Conservation (phyloP, 1,139 yeast species). For the Geotrichum candidum region DNA sequence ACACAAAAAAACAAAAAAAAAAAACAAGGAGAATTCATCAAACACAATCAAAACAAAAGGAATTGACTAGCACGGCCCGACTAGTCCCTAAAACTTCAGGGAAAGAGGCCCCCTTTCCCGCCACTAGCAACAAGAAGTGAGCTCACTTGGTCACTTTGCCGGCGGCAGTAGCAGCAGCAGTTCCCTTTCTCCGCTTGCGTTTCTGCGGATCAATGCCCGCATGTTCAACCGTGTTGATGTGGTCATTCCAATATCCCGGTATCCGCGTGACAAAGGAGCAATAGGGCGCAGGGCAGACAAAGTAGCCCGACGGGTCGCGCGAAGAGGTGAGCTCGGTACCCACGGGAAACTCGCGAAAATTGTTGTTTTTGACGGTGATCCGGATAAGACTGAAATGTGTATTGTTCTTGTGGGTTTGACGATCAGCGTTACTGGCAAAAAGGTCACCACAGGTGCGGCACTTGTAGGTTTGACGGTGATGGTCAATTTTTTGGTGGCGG, state of each 20-base stretch:
- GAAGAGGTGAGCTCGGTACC: slow-evolving; percentile 23
- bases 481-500: slow-evolving; percentile 25
- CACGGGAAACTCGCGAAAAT: slow-evolving; percentile 24
- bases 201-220: slow-evolving; percentile 29
- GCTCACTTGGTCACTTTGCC: not conserved
- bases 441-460: slow-evolving; percentile 30
- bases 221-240: slow-evolving; percentile 28
- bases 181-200: slow-evolving; percentile 10
- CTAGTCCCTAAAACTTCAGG: not conserved
- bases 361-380: slow-evolving; percentile 20
- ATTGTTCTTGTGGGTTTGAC: slow-evolving; percentile 31
- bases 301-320: slow-evolving; percentile 26
- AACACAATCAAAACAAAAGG: not conserved
- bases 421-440: slow-evolving; percentile 27
- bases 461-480: slow-evolving; percentile 25
- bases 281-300: slow-evolving; percentile 26
- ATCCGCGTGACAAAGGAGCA: slow-evolving; percentile 29
- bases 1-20: not conserved
- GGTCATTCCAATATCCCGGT: slow-evolving; percentile 31
- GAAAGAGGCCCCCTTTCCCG: not conserved
- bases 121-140: not conserved
- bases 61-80: not conserved
- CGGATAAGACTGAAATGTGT: slow-evolving; percentile 26
- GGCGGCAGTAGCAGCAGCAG: slow-evolving; percentile 1
- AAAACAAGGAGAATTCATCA: not conserved